Percentiles rank a stretch among this genome's conserved stretches.
Conservation (phyloP, 306 rosid species). For the Vigna hirtella region DNA sequence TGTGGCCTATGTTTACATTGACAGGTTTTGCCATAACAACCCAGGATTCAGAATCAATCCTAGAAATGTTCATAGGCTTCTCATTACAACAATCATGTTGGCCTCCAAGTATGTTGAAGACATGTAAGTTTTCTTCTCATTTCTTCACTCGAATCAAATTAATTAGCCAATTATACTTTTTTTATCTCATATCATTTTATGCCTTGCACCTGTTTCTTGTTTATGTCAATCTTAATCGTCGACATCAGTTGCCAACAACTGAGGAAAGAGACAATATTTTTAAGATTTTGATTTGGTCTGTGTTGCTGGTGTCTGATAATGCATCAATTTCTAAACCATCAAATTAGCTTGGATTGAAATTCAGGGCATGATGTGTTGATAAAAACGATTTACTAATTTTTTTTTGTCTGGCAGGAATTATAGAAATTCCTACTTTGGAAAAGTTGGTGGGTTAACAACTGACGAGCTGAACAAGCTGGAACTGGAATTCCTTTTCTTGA, state of each 20-base stretch:
- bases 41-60: constrained; percentile 71
- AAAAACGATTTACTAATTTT: background rate
- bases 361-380: constrained; percentile 18
- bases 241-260: constrained; percentile 32
- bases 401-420: constrained; percentile 65
- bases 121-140: constrained; percentile 62
- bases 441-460: constrained; percentile 86
- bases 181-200: background rate
- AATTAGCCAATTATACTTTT: background rate
- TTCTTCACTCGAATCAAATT: background rate
- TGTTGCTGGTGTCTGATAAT: constrained; percentile 21
- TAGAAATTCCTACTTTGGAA: constrained; percentile 83
- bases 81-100: constrained; percentile 89
- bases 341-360: constrained; percentile 16
- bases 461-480: constrained; percentile 79
- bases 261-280: constrained; percentile 27
- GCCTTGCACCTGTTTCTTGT: background rate
- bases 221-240: constrained; percentile 20
- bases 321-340: constrained; percentile 1
- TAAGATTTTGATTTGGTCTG: constrained; percentile 12
- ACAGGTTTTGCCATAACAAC: constrained; percentile 79
- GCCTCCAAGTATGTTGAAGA: constrained; percentile 94
- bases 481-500: constrained; percentile 76
- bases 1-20: constrained; percentile 91
- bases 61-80: constrained; percentile 87